Evolutionary conservation across 2,329 filamentous ascomycete genomes (phyloP).

Genomic region (Colletotrichum sp.): DNA sequence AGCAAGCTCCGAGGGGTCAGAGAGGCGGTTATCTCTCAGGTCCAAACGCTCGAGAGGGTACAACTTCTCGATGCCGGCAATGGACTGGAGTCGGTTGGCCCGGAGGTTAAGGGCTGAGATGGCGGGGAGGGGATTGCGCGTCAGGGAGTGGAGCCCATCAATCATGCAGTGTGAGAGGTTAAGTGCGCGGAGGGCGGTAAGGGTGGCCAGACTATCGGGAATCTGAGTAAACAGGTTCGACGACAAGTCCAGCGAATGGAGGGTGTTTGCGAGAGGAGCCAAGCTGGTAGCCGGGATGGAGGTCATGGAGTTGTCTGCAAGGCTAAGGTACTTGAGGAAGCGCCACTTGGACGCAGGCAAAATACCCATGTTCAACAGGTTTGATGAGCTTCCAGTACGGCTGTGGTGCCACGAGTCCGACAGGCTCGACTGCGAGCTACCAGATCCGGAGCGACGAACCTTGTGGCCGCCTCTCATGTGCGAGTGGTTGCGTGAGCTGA

Average conservation of each 20-base stretch:
- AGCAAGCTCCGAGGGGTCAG: constrained; percentile 90
- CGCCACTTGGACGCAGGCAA: constrained; percentile 92
- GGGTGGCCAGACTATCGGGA: constrained; percentile 84
- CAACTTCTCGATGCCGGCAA: constrained; percentile 89
- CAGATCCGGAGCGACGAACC: constrained; percentile 85
- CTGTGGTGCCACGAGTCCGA: constrained; percentile 67
- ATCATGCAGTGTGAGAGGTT: constrained; percentile 99
- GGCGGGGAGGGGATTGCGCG: constrained; percentile 84
- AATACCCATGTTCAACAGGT: constrained; percentile 72
- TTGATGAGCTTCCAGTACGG: constrained; percentile 75
- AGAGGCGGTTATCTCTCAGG: constrained; percentile 86
- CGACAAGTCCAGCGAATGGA: constrained; percentile 92
- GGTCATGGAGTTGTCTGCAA: constrained; percentile 91
- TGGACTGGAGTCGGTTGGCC: constrained; percentile 83
- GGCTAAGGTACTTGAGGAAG: constrained; percentile 87
- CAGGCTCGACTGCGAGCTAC: constrained; percentile 85
- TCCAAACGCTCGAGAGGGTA: constrained; percentile 90
- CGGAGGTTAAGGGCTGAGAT: constrained; percentile 93
- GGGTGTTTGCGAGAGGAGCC: constrained; percentile 80
- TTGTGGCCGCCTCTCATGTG: constrained; percentile 74
- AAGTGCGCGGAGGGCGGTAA: constrained; percentile 87
- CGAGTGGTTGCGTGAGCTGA: constrained; percentile 75
- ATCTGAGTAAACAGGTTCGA: constrained; percentile 94
- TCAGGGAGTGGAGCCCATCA: constrained; percentile 86
- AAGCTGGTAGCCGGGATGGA: constrained; percentile 78